phyloP scores from a whole-genome alignment of 2,329 filamentous ascomycete genomes.

The Stachybotrys elegans region DNA sequence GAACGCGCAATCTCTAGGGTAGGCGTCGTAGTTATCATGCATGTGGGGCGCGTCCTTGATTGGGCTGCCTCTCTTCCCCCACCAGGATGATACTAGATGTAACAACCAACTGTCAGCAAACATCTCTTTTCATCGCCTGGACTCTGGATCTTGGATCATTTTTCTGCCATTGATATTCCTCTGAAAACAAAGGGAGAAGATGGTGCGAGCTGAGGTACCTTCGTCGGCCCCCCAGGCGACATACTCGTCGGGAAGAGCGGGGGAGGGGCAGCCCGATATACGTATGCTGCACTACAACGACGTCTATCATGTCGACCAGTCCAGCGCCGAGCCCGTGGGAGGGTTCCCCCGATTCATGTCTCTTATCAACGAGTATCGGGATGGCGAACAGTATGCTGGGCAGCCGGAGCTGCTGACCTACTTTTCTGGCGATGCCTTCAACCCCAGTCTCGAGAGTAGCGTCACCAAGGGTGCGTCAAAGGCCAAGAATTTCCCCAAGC shows the following conservation, averaged over 20 bases:
- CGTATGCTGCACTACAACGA: slow-evolving; percentile 91
- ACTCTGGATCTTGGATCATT: too few relatives aligned
- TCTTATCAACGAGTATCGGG: slow-evolving; percentile 69
- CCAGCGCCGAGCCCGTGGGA: slow-evolving; percentile 76
- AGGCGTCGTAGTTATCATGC: too few relatives aligned
- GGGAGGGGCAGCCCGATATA: slow-evolving; percentile 52
- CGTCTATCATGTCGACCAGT: slow-evolving; percentile 79
- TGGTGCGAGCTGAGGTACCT: background rate
- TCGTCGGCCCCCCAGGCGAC: slow-evolving; percentile 4
- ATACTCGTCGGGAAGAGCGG: slow-evolving; percentile 11
- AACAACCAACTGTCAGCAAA: too few relatives aligned
- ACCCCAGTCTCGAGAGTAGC: slow-evolving; percentile 81
- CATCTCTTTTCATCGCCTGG: too few relatives aligned
- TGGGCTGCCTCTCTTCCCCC: too few relatives aligned
- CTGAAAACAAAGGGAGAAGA: too few relatives aligned
- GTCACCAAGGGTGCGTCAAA: slow-evolving; percentile 69
- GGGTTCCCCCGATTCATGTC: slow-evolving; percentile 78
- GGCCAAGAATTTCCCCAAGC: too few relatives aligned
- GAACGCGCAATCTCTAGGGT: too few relatives aligned
- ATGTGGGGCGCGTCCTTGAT: too few relatives aligned
- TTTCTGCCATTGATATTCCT: too few relatives aligned
- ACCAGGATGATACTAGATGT: too few relatives aligned
- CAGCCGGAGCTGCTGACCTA: slow-evolving; percentile 68
- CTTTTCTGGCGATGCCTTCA: slow-evolving; percentile 91
- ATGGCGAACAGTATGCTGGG: slow-evolving; percentile 51